phyloP scores from a whole-genome alignment of 164 flowering plant species.

The Houttuynia cordata region DNA sequence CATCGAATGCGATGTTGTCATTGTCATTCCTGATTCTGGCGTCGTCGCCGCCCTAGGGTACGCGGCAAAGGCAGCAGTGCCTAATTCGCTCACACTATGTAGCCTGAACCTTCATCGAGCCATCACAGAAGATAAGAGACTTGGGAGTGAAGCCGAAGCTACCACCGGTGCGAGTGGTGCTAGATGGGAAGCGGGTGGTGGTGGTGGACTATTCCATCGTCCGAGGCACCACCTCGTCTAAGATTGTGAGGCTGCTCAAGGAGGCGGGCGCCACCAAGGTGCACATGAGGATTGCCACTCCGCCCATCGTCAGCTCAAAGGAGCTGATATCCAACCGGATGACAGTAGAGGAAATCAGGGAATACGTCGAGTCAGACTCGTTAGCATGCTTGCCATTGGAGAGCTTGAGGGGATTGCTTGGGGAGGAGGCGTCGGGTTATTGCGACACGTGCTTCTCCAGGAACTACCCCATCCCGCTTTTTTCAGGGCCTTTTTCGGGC shows the following conservation, averaged over 20 bases:
- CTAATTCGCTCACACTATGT: constrained; percentile 79
- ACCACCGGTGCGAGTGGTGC: constrained; percentile 60
- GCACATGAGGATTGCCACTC: constrained; percentile 93
- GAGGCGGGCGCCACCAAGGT: constrained; percentile 93
- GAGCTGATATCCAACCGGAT: constrained; percentile 75
- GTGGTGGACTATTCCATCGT: constrained; percentile 96
- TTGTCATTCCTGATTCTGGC: constrained; percentile 89
- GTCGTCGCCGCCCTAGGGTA: constrained; percentile 88
- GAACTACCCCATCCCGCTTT: constrained; percentile 65
- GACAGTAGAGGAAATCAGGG: constrained; percentile 61
- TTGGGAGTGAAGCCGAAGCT: constrained; percentile 84
- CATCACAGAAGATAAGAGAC: constrained; percentile 78
- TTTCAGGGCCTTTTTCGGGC: no score
- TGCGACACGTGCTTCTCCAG: constrained; percentile 91
- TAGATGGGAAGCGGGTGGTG: constrained; percentile 86
- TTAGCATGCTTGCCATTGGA: constrained; percentile 62
- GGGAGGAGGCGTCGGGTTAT: constrained; percentile 31
- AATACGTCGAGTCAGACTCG: constrained; percentile 65
- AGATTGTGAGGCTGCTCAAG: constrained; percentile 74
- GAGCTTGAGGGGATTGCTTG: constrained; percentile 48
- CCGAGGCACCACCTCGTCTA: constrained; percentile 79
- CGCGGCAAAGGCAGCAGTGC: constrained; percentile 74
- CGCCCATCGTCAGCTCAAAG: constrained; percentile 68
- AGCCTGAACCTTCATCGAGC: constrained; percentile 86
- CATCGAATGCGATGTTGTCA: constrained; percentile 89